phyloP scores from a whole-genome alignment of 2,329 filamentous ascomycete species.

The Trichoderma breve region DNA sequence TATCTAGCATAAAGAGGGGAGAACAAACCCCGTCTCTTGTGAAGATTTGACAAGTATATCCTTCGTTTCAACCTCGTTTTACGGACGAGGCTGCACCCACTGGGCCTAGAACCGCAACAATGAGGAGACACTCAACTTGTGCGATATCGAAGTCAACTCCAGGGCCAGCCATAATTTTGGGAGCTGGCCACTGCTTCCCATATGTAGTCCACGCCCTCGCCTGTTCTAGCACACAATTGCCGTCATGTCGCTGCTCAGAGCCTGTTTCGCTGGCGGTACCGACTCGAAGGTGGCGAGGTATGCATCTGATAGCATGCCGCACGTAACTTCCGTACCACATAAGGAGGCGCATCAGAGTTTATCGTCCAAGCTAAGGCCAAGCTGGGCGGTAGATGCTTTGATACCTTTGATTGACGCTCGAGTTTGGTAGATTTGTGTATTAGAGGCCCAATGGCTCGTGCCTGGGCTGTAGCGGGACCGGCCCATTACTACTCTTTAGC shows the following conservation, averaged over 20 bases:
- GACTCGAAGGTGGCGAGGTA: neutral
- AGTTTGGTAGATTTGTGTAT: neutral
- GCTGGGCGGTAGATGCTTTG: neutral
- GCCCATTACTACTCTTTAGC: neutral
- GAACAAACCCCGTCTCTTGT: neutral
- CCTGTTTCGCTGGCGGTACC: no score
- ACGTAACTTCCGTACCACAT: neutral
- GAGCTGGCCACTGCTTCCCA: neutral
- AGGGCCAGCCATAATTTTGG: neutral
- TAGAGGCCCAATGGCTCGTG: neutral
- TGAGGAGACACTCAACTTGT: neutral
- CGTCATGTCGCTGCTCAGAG: no score
- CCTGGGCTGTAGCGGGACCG: neutral
- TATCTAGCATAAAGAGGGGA: neutral
- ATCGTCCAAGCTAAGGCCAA: neutral
- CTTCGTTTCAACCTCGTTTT: neutral
- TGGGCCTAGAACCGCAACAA: neutral
- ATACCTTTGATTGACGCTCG: neutral
- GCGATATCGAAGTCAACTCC: neutral
- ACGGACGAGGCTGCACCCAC: neutral
- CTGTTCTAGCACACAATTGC: no score
- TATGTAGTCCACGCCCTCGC: neutral
- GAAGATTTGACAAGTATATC: neutral
- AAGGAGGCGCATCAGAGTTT: neutral
- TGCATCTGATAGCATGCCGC: neutral